Evolutionary conservation across 148 eudicot species (phyloP).

Genomic region (Cornus florida): DNA sequence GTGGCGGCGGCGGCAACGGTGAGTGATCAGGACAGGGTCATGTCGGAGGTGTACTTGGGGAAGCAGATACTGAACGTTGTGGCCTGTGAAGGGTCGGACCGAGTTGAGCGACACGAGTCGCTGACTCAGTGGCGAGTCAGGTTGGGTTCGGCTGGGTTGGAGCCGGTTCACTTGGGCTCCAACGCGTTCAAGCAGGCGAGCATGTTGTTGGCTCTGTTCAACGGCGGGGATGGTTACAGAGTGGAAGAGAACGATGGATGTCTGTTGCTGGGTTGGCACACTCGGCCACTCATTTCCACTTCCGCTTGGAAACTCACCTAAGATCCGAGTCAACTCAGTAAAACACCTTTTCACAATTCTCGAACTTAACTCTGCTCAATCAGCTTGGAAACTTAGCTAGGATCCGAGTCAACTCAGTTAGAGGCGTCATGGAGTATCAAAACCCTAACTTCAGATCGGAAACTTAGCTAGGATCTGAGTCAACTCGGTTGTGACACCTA

Average conservation of each 20-base stretch:
- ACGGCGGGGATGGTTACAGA: conserved; percentile 70
- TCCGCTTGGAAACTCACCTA: conserved; percentile 63
- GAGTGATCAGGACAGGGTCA: conserved; percentile 43
- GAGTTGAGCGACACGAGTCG: conserved; percentile 72
- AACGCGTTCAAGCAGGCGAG: conserved; percentile 72
- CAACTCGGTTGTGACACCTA: neutral
- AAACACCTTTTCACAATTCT: too few relatives aligned
- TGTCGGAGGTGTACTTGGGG: conserved; percentile 70
- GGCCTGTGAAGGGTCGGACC: conserved; percentile 66
- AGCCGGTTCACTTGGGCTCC: conserved; percentile 64
- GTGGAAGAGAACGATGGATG: conserved; percentile 78
- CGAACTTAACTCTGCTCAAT: too few relatives aligned
- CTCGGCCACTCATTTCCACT: conserved; percentile 64
- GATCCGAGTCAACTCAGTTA: conserved; percentile 1
- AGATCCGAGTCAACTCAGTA: conserved; percentile 1
- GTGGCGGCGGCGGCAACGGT: neutral
- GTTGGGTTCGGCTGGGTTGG: conserved; percentile 50
- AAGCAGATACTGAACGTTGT: conserved; percentile 73
- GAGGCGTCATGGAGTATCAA: too few relatives aligned
- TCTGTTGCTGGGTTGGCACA: conserved; percentile 73
- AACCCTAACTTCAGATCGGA: too few relatives aligned
- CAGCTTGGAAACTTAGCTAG: conserved; percentile 52
- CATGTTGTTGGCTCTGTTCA: conserved; percentile 55
- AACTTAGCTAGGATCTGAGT: too few relatives aligned
- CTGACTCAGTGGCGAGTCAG: conserved; percentile 54